A percentile compares a stretch with the other conserved stretches of the same genome.
Conservation (phyloP, 2,329 filamentous ascomycete species). For the Aspergillus latus region DNA sequence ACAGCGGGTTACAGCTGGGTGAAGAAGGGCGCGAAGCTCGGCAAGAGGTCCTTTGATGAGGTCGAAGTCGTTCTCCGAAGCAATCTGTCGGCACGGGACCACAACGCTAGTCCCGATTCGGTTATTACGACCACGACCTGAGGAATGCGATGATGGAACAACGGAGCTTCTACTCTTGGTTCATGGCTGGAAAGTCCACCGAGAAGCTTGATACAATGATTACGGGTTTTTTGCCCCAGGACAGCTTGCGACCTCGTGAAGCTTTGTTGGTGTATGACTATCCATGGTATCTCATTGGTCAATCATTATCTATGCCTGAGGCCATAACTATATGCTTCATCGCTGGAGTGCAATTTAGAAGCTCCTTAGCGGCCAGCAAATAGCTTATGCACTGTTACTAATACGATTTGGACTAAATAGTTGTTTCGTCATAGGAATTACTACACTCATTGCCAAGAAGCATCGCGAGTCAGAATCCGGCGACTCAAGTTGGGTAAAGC, state of each 20-base stretch:
- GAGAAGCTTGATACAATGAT: no score
- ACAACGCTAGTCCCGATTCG: constrained; percentile 34
- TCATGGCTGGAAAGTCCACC: not conserved
- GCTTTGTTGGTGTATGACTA: constrained; percentile 25
- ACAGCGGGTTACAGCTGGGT: constrained; percentile 21
- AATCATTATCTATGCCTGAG: not conserved
- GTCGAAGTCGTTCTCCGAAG: constrained; percentile 24
- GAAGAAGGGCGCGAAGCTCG: constrained; percentile 30
- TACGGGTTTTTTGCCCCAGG: not conserved
- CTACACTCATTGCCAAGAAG: no score
- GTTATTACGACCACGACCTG: constrained; percentile 12
- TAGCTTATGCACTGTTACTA: no score
- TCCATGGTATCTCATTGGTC: constrained; percentile 24
- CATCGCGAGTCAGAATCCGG: no score
- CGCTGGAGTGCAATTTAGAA: not conserved
- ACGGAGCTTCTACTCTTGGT: not conserved
- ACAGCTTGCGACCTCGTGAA: not conserved
- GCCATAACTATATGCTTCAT: not conserved
- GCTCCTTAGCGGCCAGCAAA: no score
- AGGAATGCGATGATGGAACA: not conserved
- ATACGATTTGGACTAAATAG: no score
- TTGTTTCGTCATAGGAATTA: no score
- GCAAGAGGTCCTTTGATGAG: constrained; percentile 27
- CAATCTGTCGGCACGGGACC: constrained; percentile 32
- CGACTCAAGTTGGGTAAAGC: no score